Base-by-base conservation (phyloP, 306 rosid species). In the Acacia confusa region DNA sequence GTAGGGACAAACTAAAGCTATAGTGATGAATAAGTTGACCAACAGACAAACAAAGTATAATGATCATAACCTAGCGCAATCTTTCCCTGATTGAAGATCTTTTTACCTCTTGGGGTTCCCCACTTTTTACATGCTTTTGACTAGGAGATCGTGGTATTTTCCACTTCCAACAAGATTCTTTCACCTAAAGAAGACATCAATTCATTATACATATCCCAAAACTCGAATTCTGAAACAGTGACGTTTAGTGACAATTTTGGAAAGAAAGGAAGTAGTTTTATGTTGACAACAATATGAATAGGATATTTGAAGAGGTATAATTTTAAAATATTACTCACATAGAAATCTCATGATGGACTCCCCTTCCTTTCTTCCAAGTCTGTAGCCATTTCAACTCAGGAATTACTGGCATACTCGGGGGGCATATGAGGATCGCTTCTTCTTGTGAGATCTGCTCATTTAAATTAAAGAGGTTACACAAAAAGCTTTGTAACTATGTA, bases 351-450 rank as follows among this genome's bases (percentile, higher is more conserved):
- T 20, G 85, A 80, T 6, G 95, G 90, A 34, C 34, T 19, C 47
- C 52, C 87, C 15, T 72, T 85, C 52, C 95, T 84, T 80, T 82
- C 91, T 14, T 52, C 34, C 64, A 88, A 15, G 19, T 72, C 78
- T 0, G 69, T 74, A 0, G 92, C 93, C 27, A 69, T 75, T 82
- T 72, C 77, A 91, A 75, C 84, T 91, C 97, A 0, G 80, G 41
- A n/a, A 92, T 84, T 2, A 1, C 58, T 15, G 95, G 95, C 20
- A 88, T 79, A 11, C 34, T 30, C 34, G 0, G 0, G 97, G 97
- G 36, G 94, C 94, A 88, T 93, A 93, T 0, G 92, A 77, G 15
- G 97, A 87, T 48, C 94, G 92, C 83, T 93, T 91, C 78, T 90
- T 94, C 79, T 91, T 93, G 83, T 91, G 91, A n/a, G 97, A 93